Conservation (phyloP, 257 asterid genomes). For the Schizonepeta tenuifolia region DNA sequence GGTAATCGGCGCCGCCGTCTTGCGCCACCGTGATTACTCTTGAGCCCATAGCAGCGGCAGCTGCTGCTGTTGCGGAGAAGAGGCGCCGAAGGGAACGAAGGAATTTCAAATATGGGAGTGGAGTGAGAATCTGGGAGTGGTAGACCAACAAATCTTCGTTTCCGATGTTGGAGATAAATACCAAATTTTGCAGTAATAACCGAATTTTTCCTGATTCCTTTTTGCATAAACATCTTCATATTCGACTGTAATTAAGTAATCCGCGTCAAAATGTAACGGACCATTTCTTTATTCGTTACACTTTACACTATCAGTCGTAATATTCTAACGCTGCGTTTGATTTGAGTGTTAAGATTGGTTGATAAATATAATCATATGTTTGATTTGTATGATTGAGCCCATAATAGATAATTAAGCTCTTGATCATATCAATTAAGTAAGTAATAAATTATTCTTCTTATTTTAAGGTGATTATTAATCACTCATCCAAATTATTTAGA, state of each 20-base stretch:
- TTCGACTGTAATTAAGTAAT: neutral
- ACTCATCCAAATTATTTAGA: no score
- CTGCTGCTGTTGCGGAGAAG: neutral
- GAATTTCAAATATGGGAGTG: slow-evolving; percentile 19
- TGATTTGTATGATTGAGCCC: no score
- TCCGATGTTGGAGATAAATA: slow-evolving; percentile 25
- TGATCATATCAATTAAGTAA: no score
- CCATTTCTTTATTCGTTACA: neutral
- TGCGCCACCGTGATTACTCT: slow-evolving; percentile 69
- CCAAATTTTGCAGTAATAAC: neutral
- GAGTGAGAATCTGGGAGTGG: slow-evolving; percentile 24
- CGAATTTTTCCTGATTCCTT: neutral
- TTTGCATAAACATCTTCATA: neutral
- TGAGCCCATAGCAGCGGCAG: slow-evolving; percentile 35
- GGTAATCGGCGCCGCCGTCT: slow-evolving; percentile 66
- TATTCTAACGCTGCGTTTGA: no score
- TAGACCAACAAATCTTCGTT: neutral
- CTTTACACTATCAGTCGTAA: neutral
- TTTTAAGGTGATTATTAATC: no score
- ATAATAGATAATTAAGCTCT: no score
- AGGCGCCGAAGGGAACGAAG: neutral
- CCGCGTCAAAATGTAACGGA: neutral
- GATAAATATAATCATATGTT: no score
- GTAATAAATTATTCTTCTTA: no score
- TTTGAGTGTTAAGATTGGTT: no score